phyloP scores from a whole-genome alignment of 768 basidiomycete genomes.

The Butyriboletus loyo region DNA sequence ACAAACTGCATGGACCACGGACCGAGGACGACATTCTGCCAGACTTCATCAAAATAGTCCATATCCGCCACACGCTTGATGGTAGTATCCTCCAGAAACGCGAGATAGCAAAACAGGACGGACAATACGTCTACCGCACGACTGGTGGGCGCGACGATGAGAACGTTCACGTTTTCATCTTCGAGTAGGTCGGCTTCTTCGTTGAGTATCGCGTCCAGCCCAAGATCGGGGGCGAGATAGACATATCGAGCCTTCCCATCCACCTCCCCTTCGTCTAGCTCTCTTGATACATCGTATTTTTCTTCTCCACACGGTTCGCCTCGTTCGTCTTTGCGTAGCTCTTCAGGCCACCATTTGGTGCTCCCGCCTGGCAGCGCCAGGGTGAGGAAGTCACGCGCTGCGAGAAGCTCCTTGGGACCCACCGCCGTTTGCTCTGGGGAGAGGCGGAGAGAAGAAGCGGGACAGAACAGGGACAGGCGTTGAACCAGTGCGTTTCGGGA shows the following conservation, averaged over 20 bases:
- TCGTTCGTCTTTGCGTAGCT: background rate
- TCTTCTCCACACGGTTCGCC: too few relatives aligned
- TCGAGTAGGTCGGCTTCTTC: background rate
- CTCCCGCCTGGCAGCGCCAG: constrained; percentile 36
- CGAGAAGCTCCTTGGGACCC: constrained; percentile 34
- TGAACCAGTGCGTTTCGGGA: background rate
- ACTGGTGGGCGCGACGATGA: constrained; percentile 11
- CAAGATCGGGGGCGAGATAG: constrained; percentile 1
- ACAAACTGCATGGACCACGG: background rate
- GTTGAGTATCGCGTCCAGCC: background rate
- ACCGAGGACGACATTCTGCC: background rate
- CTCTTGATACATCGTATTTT: background rate
- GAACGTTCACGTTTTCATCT: background rate
- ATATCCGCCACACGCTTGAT: background rate
- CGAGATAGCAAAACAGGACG: constrained; percentile 13
- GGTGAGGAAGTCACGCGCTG: constrained; percentile 43
- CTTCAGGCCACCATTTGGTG: background rate
- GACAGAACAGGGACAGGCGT: background rate
- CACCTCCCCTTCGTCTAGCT: background rate
- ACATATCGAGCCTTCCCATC: background rate
- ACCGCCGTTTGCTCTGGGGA: constrained; percentile 21
- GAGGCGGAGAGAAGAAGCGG: background rate
- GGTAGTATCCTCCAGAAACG: constrained; percentile 4
- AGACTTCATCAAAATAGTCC: constrained; percentile 1
- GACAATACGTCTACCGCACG: constrained; percentile 10